Base-by-base conservation (phyloP, 2,329 filamentous ascomycete genomes). In the Penicillium sp. region DNA sequence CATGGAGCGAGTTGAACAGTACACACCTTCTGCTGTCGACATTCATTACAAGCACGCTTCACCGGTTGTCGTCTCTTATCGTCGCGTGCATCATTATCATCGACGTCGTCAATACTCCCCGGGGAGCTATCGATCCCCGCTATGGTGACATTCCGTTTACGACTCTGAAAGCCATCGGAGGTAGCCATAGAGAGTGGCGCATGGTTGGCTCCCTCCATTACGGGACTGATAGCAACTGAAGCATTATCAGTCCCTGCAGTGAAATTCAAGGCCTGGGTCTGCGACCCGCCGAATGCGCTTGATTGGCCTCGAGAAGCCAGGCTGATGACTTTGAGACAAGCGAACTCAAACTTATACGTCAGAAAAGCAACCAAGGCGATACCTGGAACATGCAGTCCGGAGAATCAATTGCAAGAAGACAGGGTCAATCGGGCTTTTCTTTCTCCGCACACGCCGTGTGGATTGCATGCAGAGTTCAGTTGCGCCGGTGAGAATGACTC, bases 11-110 rank as follows among this genome's bases (percentile, higher is more conserved):
- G 15, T 25, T 16, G 13, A 22, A 16, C 22, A 7, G 14, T 25
- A 40, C 60, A 61, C 48, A 82, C 79, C 70, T 83, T 83, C 55
- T 84, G 79, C 61, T 84, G 80, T 33, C 79, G 70, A 59, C 79
- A 84, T 56, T 83, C 78, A 59, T 82, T 82, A 60, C 79, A 83
- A 13, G 79, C 79, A 54, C 79, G 70, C 64, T 82, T 79, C 45
- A 72, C 67, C 2, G 70, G 70, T 40, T 65, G 64, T 41, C 66
- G 59, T 42, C 60, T 66, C 51, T 60, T 65, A 41, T 70, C 67
- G 45, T 69, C 67, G 29, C 62, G 59, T 31, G 46, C 50, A 20
- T 68, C 66, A 30, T 58, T 60, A 27, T 71, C 71, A 17, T 70
- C 67, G 39, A 56, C 58, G 49, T 67, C 68, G 31, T 70, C 65